Evolutionary conservation across 495 filamentous ascomycete genomes (phyloP).

Genomic region (Neurospora africana): DNA sequence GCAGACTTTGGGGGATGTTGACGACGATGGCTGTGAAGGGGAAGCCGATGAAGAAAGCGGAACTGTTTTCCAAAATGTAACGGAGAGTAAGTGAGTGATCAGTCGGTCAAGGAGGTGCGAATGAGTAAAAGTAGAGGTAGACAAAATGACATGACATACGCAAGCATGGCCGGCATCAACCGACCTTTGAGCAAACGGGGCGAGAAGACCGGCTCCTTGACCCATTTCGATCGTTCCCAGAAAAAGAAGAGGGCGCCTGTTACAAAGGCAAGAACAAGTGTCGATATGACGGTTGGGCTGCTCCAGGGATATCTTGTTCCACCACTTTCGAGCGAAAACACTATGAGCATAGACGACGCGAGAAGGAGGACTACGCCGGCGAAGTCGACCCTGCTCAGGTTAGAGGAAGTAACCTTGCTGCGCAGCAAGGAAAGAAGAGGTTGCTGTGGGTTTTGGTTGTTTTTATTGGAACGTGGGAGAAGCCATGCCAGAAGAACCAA

Average conservation of each 20-base stretch:
- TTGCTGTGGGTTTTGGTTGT: not conserved
- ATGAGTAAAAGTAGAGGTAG: not conserved
- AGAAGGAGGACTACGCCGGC: constrained; percentile 15
- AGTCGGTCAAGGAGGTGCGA: not conserved
- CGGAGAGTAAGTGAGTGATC: not conserved
- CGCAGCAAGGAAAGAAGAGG: not conserved
- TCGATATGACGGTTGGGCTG: constrained; percentile 15
- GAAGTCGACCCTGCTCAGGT: constrained; percentile 13
- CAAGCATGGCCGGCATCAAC: constrained; percentile 11
- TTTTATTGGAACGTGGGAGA: not conserved
- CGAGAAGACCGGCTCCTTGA: constrained; percentile 23
- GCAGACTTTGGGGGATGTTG: constrained; percentile 20
- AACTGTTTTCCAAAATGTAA: not conserved
- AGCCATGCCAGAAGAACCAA: constrained; percentile 11
- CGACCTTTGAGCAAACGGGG: constrained; percentile 16
- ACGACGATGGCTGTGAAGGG: constrained; percentile 21
- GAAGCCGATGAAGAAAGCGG: constrained; percentile 17
- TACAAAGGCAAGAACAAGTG: constrained; percentile 11
- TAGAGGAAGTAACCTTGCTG: not conserved
- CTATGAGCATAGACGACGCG: constrained; percentile 16
- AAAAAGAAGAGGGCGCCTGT: constrained; percentile 14
- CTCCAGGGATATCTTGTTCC: constrained; percentile 11
- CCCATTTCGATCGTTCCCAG: constrained; percentile 17
- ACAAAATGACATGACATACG: not conserved
- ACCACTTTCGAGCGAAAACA: constrained; percentile 24